Conservation (phyloP, 2,329 filamentous ascomycete genomes). For the Colletotrichum orchidophilum region DNA sequence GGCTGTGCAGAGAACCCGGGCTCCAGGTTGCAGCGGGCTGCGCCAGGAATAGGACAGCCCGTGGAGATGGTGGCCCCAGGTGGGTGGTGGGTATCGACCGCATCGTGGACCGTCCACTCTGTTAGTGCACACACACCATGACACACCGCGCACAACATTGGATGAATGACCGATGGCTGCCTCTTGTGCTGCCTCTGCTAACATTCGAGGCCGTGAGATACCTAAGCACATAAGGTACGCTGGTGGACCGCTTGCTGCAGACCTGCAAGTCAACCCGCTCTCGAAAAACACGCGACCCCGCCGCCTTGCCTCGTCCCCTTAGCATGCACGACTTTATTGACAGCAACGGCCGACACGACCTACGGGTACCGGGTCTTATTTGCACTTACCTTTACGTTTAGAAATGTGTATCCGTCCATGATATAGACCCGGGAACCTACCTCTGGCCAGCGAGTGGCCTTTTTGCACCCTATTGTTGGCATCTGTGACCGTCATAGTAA, state of each 20-base stretch:
- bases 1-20: slow-evolving; percentile 30
- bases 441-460: neutral
- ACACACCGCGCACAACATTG: neutral
- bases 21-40: slow-evolving; percentile 19
- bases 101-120: neutral
- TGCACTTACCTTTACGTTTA: neutral
- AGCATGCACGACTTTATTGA: slow-evolving; percentile 24
- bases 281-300: slow-evolving; percentile 17
- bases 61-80: neutral
- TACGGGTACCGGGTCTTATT: neutral
- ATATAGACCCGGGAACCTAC: neutral
- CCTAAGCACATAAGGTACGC: too few species aligned
- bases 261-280: slow-evolving; percentile 24
- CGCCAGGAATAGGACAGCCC: slow-evolving; percentile 30
- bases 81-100: neutral
- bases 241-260: neutral
- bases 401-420: too few species aligned
- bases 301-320: neutral
- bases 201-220: neutral
- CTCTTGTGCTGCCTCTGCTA: neutral
- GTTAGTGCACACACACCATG: slow-evolving; percentile 4
- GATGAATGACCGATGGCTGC: neutral
- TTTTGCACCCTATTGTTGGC: neutral
- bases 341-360: neutral
- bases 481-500: neutral